Evolutionary conservation across 2,329 filamentous ascomycete species (phyloP), one percentile per base, ranked within the genome.

Genomic region (Volutella citrinella): DNA sequence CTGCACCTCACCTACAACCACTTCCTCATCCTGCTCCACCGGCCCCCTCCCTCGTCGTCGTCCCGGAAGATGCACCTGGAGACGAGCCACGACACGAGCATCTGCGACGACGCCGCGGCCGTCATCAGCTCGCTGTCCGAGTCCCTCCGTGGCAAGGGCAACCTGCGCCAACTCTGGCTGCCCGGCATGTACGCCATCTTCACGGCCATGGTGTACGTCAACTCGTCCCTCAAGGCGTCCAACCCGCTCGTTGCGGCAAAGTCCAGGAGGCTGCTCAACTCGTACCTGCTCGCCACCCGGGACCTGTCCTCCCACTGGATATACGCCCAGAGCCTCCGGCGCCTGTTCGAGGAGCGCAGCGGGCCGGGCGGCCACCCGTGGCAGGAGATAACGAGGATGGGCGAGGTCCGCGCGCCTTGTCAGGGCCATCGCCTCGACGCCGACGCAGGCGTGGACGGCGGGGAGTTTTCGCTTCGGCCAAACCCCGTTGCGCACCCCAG

Each of bases 1-100:
- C 52, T 62, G 14, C 59, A 62, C 35, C 50, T 62, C 19, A 56
- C 55, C 3, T 62, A 61, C 32, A 59, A 60, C 32, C 57, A 56
- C 38, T 55, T 58, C 20, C 49, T 62, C 17, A 44, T 60, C n/a
- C 47, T 62, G 4, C 51, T 62, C 11, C 59, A 62, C 34, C 51
- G 59, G 4, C 49, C 55, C 5, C 43, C 51, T 2, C 56, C 57
- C 3, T 38, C 36, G 19, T 38, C 39, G 22, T 27, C 43, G 15
- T 26, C 41, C 12, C 23, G 35, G 7, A 36, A 45, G 15, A 27
- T 35, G 14, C 30, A 33, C 9, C 25, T 34, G 3, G 41, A 45
- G 6, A 32, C 43, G 3, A 42, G 43, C 18, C 48, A 36, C 17
- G 55, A 61, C 30, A 30, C 49, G 29, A 53, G 45, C 29, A 59